phyloP scores from a whole-genome alignment of 306 rosid species.

The Fagus sylvatica region DNA sequence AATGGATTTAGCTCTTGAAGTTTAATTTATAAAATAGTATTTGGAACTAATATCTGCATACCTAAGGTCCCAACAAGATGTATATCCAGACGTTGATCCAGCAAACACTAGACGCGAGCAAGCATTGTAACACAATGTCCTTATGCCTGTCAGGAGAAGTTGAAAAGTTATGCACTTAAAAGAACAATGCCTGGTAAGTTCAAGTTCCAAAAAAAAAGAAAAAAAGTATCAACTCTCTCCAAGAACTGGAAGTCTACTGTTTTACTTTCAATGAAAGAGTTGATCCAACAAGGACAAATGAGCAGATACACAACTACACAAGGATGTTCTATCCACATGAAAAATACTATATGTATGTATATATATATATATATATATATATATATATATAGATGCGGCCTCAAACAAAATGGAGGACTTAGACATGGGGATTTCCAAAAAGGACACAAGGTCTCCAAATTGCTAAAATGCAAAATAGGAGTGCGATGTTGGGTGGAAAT shows the following conservation, averaged over 20 bases:
- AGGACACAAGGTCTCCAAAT: no score
- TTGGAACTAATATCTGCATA: conserved; percentile 29
- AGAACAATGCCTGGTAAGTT: conserved; percentile 2
- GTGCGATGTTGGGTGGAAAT: no score
- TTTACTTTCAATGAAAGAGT: background rate
- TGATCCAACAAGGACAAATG: background rate
- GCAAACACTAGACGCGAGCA: conserved; percentile 67
- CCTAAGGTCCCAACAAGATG: conserved; percentile 84
- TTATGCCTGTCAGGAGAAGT: conserved; percentile 53
- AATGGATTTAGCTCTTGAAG: background rate
- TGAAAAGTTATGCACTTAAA: conserved; percentile 13
- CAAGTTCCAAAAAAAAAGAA: conserved; percentile 11
- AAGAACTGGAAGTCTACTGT: background rate
- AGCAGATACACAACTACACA: background rate
- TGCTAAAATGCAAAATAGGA: no score
- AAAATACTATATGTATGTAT: no score
- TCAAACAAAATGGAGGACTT: no score
- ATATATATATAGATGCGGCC: no score
- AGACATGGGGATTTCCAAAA: no score
- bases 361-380: no score
- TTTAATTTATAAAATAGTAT: conserved; percentile 10
- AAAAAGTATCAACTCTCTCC: background rate
- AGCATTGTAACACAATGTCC: conserved; percentile 59
- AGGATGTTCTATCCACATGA: background rate
- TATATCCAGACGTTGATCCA: conserved; percentile 67